Base-by-base conservation (phyloP, 2,329 filamentous ascomycete species). In the Penicillium sp. region DNA sequence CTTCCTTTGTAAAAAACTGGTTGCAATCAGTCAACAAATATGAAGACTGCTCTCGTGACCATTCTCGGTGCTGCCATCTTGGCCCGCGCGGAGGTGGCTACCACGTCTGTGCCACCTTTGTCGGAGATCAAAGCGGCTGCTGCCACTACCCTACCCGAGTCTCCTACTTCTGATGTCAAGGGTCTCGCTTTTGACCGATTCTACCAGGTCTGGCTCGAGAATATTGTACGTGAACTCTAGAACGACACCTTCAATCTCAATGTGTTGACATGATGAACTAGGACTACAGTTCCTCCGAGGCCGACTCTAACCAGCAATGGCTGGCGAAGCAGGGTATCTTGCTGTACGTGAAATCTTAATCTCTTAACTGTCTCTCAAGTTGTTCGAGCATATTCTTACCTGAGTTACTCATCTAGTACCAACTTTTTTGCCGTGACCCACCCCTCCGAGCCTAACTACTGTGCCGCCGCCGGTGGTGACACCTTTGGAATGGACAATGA, bases 371-470 rank as follows among this genome's bases (percentile, higher is more conserved):
- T n/a, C n/a, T n/a, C n/a, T n/a, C n/a, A n/a, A n/a, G n/a, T n/a
- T n/a, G n/a, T n/a, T n/a, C n/a, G n/a, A n/a, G n/a, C 23, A 36
- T n/a, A 33, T 29, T 13, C 48, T 55, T 8, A n/a, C 19, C 33
- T 11, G 18, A n/a, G n/a, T n/a, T n/a, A 19, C 5, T 28, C 24
- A 21, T n/a, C 5, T 23, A 65, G 63, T 26, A 78, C 75, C 44
- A 82, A 83, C 64, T 80, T 82, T 72, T 83, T 79, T 55, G 87
- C 80, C 18, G 75, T 89, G 34, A 90, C 88, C 1, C 88, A 92
- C 65, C 88, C 89, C 1, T 88, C 84, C 0, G 82, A 91, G 77
- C 89, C 89, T 18, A 92, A 92, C 77, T 92, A 92, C 70, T 81
- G 87, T 54, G 85, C 88, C 2, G 71, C 83, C 1, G 81, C 87